phyloP scores from a whole-genome alignment of 1,284 basidiomycete genomes.

The Rhodotorula sp. region DNA sequence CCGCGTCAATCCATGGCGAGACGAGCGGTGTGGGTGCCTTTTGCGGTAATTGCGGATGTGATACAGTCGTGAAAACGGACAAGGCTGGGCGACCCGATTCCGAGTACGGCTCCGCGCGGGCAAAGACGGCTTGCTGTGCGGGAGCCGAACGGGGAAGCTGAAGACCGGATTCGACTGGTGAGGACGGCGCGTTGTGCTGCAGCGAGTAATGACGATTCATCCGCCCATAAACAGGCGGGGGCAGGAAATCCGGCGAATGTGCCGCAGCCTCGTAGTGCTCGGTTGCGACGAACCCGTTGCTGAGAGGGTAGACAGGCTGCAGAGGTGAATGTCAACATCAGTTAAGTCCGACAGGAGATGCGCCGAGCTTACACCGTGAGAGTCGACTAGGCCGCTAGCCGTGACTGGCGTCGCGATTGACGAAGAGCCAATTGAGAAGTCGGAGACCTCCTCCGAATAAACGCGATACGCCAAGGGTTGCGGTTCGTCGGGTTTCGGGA shows the following conservation, averaged over 20 bases:
- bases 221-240: background rate
- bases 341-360: background rate
- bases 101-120: background rate
- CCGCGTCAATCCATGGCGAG: constrained; percentile 24
- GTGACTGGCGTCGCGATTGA: background rate
- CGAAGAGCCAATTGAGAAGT: background rate
- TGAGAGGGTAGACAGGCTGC: background rate
- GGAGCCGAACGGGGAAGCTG: background rate
- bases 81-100: background rate
- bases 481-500: background rate
- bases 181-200: background rate
- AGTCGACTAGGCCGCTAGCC: no score
- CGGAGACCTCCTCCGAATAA: background rate
- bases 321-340: background rate
- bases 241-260: background rate
- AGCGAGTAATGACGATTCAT: background rate
- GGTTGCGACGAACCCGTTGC: background rate
- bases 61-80: constrained; percentile 3
- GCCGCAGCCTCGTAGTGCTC: background rate
- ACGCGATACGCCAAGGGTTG: background rate
- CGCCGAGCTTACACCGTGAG: background rate
- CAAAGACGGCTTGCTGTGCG: background rate
- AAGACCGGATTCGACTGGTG: background rate
- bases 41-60: background rate
- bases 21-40: constrained; percentile 4